Conservation (phyloP, 352 stramenopile genomes). For the Pythium chondricola region DNA sequence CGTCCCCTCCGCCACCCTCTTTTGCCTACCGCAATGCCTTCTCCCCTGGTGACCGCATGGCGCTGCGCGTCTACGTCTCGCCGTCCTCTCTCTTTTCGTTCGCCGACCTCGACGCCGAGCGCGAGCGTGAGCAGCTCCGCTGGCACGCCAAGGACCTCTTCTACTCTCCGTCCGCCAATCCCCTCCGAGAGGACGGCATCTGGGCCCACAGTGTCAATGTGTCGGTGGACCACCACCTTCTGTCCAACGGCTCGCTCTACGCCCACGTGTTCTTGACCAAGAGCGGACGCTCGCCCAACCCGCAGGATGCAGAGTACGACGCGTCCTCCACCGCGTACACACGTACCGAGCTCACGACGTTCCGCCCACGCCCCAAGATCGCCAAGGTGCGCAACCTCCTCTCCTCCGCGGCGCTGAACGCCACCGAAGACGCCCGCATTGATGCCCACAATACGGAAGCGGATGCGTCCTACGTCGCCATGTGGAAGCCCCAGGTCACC, state of each 20-base stretch:
- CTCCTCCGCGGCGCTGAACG: conserved; percentile 15
- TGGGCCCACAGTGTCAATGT: conserved; percentile 61
- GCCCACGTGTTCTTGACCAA: conserved; percentile 85
- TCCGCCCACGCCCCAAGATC: conserved; percentile 63
- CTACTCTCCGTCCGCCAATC: conserved; percentile 48
- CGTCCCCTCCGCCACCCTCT: neutral
- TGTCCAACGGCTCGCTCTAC: conserved; percentile 72
- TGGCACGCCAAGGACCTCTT: conserved; percentile 49
- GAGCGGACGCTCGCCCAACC: conserved; percentile 62
- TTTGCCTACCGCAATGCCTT: conserved; percentile 45
- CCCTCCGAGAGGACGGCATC: conserved; percentile 36
- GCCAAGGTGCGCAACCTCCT: conserved; percentile 78
- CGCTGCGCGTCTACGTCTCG: conserved; percentile 67
- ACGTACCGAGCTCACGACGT: conserved; percentile 63
- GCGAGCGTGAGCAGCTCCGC: conserved; percentile 51
- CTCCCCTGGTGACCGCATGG: conserved; percentile 35
- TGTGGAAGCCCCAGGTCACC: conserved; percentile 76
- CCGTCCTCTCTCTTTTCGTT: conserved; percentile 43
- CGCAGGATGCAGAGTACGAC: conserved; percentile 51
- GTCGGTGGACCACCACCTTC: conserved; percentile 57
- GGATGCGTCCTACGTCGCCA: conserved; percentile 48
- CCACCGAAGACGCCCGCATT: conserved; percentile 5
- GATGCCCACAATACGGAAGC: conserved; percentile 3
- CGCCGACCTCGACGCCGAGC: conserved; percentile 21
- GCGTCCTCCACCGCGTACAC: conserved; percentile 44